A percentile compares a stretch with the other conserved stretches of the same genome.
phyloP scores from a whole-genome alignment of 768 basidiomycete genomes.

The Rhodotorula babjevae region DNA sequence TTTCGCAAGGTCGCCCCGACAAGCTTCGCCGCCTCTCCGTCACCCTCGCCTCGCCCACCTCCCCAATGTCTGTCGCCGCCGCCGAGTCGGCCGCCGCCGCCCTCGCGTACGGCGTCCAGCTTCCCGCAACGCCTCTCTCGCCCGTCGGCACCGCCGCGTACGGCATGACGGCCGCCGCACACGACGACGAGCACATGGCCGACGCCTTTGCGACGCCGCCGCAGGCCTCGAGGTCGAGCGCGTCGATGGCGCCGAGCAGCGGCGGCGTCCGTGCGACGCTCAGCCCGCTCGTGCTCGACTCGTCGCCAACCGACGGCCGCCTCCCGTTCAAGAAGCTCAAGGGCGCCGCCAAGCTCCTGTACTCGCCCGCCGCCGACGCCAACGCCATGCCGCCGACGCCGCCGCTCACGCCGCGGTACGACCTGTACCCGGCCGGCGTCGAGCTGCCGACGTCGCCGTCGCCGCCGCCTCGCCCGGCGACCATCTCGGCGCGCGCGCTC shows the following conservation, averaged over 20 bases:
- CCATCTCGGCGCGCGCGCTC: conserved; percentile 29
- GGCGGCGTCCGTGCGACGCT: background rate
- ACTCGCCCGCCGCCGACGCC: background rate
- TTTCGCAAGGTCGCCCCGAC: conserved; percentile 21
- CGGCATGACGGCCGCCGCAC: background rate
- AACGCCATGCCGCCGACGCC: conserved; percentile 32
- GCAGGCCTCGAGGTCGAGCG: background rate
- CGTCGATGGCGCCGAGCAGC: no score
- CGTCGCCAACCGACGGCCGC: background rate
- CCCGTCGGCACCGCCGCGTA: background rate
- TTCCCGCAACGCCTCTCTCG: background rate
- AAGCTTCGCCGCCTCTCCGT: conserved; percentile 14
- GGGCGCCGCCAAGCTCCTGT: background rate
- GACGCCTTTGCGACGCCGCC: conserved; percentile 34
- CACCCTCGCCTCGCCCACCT: background rate
- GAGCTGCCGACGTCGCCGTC: background rate
- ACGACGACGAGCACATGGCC: conserved; percentile 11
- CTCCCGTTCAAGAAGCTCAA: conserved; percentile 22
- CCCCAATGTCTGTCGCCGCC: background rate
- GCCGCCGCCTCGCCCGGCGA: conserved; percentile 13
- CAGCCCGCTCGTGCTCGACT: conserved; percentile 6
- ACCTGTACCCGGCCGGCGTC: background rate
- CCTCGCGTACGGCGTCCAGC: background rate
- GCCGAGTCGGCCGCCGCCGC: background rate
- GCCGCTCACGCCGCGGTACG: conserved; percentile 34